Evolutionary conservation across 2,329 filamentous ascomycete genomes (phyloP).

Genomic region (Aspergillus sp.): DNA sequence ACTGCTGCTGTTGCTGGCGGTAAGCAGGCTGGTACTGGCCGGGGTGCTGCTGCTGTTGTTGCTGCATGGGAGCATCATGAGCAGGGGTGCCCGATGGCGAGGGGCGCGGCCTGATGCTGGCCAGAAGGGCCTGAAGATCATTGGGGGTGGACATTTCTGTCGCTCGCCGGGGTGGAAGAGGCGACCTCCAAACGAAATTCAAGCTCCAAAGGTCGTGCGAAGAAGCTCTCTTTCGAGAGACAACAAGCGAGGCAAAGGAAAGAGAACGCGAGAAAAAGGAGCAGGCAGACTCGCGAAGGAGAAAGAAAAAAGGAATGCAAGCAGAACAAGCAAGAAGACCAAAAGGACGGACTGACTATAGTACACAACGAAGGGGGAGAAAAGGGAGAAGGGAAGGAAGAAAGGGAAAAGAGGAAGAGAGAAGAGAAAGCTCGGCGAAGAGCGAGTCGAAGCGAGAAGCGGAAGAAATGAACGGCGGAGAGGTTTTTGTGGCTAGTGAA

Average conservation of each 20-base stretch:
- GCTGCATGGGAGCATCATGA: constrained; percentile 32
- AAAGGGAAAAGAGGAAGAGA: constrained; percentile 18
- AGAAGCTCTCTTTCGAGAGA: constrained; percentile 39
- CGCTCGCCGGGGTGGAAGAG: constrained; percentile 31
- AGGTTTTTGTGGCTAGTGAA: constrained; percentile 13
- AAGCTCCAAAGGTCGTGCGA: constrained; percentile 29
- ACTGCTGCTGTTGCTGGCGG: not conserved
- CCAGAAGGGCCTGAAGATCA: constrained; percentile 51
- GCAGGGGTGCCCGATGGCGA: constrained; percentile 34
- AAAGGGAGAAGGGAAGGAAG: constrained; percentile 17
- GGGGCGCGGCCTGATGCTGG: constrained; percentile 47
- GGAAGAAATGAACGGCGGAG: constrained; percentile 26
- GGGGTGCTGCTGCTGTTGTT: constrained; percentile 33
- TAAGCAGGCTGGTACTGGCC: constrained; percentile 7
- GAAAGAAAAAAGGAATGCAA: constrained; percentile 7
- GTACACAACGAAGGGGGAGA: constrained; percentile 22
- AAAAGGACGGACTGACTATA: constrained; percentile 23
- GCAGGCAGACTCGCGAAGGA: constrained; percentile 6
- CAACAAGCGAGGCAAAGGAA: constrained; percentile 16
- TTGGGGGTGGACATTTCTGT: constrained; percentile 52
- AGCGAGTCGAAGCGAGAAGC: constrained; percentile 14
- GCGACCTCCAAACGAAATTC: constrained; percentile 33
- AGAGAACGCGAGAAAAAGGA: constrained; percentile 15
- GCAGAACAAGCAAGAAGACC: constrained; percentile 3
- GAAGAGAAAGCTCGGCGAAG: constrained; percentile 21